Evolutionary conservation across 2,329 filamentous ascomycete species (phyloP), one percentile per base, ranked within the genome.

Genomic region (Ophiostoma ips): DNA sequence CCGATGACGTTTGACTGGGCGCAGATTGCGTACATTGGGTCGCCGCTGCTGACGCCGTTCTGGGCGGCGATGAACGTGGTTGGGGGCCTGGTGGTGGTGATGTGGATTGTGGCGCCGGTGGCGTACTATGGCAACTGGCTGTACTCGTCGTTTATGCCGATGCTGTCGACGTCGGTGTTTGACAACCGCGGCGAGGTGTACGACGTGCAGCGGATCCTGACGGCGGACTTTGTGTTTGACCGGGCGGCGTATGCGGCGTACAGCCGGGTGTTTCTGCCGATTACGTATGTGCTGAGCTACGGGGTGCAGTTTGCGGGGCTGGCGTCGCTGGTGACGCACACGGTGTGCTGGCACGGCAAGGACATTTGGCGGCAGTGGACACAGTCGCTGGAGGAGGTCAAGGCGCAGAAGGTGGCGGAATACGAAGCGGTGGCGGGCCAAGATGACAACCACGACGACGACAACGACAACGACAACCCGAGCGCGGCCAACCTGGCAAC

Each of bases 1-100:
- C 87, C 87, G 0, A 62, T 94, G 58, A 94, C 87, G 0, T 94
- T 94, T 60, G 87, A 94, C 67, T 94, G 87, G 87, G 84, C 85
- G 1, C 87, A 94, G 61, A 82, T 94, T 55, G 87, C 87, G 0
- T 83, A 90, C 60, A 92, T 94, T 58, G 87, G 87, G 15, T 92
- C 86, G 4, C 87, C 84, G 0, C 69, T 94, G 7, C 72, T 92
- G 15, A 87, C 87, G 0, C 87, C 87, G 0, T 92, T 90, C 64
- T 88, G 87, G 86, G 83, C 86, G 37, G 83, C 86, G 9, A 78
- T 89, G 66, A 92, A 92, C 59, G 86, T 92, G 35, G 77, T 92
- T 28, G 84, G 82, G 52, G 87, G 86, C 5, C 70, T 92, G 46
- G 78, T 87, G 2, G 67, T 88, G 45, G 83, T 92, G 48, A 90